A percentile compares a stretch with the other conserved stretches of the same genome.
phyloP scores from a whole-genome alignment of 2,329 filamentous ascomycete genomes.

The Blastomyces percursus region DNA sequence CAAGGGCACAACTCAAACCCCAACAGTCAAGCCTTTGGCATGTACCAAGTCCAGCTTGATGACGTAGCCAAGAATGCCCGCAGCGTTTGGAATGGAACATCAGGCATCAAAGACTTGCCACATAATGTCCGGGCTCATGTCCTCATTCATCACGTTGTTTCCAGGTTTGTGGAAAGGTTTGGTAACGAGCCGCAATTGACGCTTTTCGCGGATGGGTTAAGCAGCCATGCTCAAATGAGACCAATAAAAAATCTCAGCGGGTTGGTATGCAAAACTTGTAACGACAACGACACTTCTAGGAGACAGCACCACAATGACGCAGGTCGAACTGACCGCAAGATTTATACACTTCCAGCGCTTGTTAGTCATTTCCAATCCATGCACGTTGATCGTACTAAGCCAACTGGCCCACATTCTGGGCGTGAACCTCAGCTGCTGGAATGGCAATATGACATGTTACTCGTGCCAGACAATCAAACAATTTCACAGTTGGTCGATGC shows the following conservation, averaged over 20 bases:
- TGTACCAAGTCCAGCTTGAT: conserved; percentile 41
- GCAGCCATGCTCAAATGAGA: conserved; percentile 47
- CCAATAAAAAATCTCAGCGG: conserved; percentile 45
- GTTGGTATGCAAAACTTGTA: conserved; percentile 47
- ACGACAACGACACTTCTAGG: conserved; percentile 8
- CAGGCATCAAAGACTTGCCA: conserved; percentile 50
- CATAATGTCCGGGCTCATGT: conserved; percentile 52
- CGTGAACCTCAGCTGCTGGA: conserved; percentile 29
- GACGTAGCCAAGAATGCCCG: conserved; percentile 46
- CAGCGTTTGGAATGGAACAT: conserved; percentile 53
- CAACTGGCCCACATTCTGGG: conserved; percentile 14
- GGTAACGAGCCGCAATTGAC: conserved; percentile 45
- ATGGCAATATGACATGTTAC: conserved; percentile 53
- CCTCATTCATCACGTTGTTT: conserved; percentile 52
- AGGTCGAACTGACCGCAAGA: conserved; percentile 14
- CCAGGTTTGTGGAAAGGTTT: conserved; percentile 49
- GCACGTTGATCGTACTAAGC: conserved; percentile 22
- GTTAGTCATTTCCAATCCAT: conserved; percentile 31
- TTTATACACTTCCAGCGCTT: conserved; percentile 24
- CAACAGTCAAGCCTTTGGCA: conserved; percentile 30
- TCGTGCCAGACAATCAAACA: conserved; percentile 40
- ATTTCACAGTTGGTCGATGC: conserved; percentile 34
- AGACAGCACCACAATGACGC: conserved; percentile 12
- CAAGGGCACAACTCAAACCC: conserved; percentile 12
- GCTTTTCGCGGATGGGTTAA: conserved; percentile 50